Conservation (phyloP, 2,329 filamentous ascomycete species). For the Teratosphaeria zuluensis region DNA sequence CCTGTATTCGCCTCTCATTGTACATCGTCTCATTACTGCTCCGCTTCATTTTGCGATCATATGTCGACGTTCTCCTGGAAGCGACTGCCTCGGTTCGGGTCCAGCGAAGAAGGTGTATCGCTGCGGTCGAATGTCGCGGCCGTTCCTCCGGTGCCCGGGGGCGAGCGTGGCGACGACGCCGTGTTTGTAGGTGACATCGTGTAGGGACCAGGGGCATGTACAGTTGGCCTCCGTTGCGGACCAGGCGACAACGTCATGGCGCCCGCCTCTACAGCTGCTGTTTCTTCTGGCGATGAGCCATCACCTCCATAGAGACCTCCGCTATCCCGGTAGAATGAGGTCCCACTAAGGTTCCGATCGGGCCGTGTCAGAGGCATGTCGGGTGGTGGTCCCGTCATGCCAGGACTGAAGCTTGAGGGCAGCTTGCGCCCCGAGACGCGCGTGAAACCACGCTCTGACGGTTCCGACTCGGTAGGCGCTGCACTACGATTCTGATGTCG, state of each 20-base stretch:
- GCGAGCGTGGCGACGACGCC: neutral
- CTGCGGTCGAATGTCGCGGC: constrained; percentile 10
- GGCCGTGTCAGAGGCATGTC: constrained; percentile 11
- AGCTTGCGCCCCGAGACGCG: constrained; percentile 40
- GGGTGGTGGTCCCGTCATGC: constrained; percentile 28
- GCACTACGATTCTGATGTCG: constrained; percentile 23
- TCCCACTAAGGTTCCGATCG: constrained; percentile 21
- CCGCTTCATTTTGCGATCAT: neutral
- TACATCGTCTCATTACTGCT: neutral
- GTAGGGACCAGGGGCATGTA: constrained; percentile 24
- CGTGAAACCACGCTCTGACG: constrained; percentile 35
- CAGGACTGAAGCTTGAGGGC: constrained; percentile 39
- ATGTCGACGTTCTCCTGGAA: constrained; percentile 20
- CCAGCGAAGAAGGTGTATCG: constrained; percentile 13
- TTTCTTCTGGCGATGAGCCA: constrained; percentile 11
- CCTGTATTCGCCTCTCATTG: neutral
- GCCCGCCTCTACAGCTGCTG: constrained; percentile 5
- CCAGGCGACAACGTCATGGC: constrained; percentile 24
- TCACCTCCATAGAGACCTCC: constrained; percentile 32
- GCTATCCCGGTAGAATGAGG: constrained; percentile 38
- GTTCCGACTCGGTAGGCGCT: constrained; percentile 6
- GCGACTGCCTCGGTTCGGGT: constrained; percentile 14
- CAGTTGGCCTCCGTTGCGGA: constrained; percentile 23
- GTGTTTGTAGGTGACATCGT: constrained; percentile 9
- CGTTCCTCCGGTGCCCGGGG: constrained; percentile 6